Conservation (phyloP, 225 moss, liverwort and hornwort species). For the Ulota crispa region DNA sequence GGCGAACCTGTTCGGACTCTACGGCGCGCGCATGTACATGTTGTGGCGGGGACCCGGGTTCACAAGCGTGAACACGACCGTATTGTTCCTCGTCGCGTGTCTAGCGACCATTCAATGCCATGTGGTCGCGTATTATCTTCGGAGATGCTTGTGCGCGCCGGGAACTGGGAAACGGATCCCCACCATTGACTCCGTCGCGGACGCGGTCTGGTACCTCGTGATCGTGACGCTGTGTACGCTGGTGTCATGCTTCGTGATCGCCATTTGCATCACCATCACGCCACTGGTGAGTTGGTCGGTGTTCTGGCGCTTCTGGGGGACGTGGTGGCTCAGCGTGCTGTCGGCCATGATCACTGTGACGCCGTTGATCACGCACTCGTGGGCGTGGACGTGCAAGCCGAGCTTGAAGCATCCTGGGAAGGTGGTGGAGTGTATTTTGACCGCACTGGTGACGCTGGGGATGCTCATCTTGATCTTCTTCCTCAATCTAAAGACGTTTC, state of each 20-base stretch:
- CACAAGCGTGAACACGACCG: slow-evolving; percentile 9
- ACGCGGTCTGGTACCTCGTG: slow-evolving; percentile 44
- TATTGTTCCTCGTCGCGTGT: slow-evolving; percentile 32
- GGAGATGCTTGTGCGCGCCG: slow-evolving; percentile 32
- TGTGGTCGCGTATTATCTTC: slow-evolving; percentile 40
- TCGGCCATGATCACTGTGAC: slow-evolving; percentile 51
- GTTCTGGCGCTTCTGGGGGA: slow-evolving; percentile 58
- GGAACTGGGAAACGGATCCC: slow-evolving; percentile 30
- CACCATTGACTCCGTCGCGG: slow-evolving; percentile 53
- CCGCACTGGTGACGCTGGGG: background rate
- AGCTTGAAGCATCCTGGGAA: slow-evolving; percentile 23
- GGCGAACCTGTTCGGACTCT: slow-evolving; percentile 44
- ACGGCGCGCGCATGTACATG: slow-evolving; percentile 39
- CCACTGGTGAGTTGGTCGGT: slow-evolving; percentile 40
- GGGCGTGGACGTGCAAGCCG: slow-evolving; percentile 17
- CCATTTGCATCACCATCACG: slow-evolving; percentile 31
- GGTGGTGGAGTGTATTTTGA: slow-evolving; percentile 31
- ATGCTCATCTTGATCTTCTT: slow-evolving; percentile 42
- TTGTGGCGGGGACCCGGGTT: slow-evolving; percentile 28
- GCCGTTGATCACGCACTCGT: slow-evolving; percentile 48
- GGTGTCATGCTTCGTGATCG: slow-evolving; percentile 25
- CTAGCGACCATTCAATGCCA: slow-evolving; percentile 29
- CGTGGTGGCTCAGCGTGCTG: slow-evolving; percentile 61
- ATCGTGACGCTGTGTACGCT: slow-evolving; percentile 17
- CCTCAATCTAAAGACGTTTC: slow-evolving; percentile 31